Percentiles rank a stretch among this genome's conserved stretches.
Conservation (phyloP, 257 asterid species). For the Solanum bulbocastanum region DNA sequence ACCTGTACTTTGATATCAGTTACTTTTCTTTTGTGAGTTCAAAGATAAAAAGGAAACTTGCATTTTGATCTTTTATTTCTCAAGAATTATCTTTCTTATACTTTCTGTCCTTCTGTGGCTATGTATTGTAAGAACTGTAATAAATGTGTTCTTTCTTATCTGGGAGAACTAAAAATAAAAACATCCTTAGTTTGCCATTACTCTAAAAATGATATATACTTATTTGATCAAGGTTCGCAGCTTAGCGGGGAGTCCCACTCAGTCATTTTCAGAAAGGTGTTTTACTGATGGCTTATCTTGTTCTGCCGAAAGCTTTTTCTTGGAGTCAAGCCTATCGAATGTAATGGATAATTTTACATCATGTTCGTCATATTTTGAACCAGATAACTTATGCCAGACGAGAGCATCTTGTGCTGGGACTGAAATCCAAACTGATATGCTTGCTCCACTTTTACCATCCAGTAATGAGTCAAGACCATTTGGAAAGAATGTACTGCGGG, state of each 20-base stretch:
- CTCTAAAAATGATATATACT: background rate
- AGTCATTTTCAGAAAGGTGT: conserved; percentile 28
- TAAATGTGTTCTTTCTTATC: background rate
- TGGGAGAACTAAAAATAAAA: background rate
- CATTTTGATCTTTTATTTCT: background rate
- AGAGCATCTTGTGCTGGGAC: conserved; percentile 1
- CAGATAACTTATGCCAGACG: conserved; percentile 8
- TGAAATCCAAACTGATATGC: conserved; percentile 4
- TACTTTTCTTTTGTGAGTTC: background rate
- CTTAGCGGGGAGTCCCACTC: conserved; percentile 30
- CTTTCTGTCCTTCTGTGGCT: background rate
- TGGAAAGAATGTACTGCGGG: conserved; percentile 21
- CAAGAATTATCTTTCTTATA: background rate
- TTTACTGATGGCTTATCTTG: conserved; percentile 33
- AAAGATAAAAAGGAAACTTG: background rate
- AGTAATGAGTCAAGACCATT: conserved; percentile 1
- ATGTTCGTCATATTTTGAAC: conserved; percentile 15
- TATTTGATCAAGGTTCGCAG: conserved; percentile 26
- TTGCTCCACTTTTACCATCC: conserved; percentile 2
- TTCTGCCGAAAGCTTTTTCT: conserved; percentile 33
- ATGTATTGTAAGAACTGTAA: background rate
- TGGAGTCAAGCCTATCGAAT: conserved; percentile 17
- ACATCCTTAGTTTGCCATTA: background rate
- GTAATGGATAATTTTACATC: conserved; percentile 12
- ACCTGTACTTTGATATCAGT: background rate